Base-by-base conservation (phyloP, 768 basidiomycete species). In the Clathrus columnatus region DNA sequence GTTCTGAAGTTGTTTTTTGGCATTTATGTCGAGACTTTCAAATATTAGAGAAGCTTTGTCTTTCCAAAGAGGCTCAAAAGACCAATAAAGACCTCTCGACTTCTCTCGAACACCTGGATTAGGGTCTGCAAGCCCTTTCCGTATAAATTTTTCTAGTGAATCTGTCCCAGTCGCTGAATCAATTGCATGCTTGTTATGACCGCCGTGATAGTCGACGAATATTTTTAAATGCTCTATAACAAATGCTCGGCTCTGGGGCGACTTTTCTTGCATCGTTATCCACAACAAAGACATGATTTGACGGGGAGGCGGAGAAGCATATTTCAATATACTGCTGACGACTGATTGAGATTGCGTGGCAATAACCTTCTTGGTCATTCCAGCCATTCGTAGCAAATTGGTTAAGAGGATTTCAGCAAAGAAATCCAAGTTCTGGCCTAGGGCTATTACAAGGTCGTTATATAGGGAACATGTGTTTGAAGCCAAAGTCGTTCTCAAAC, bases 401-500 rank as follows among this genome's bases (percentile, higher is more conserved):
- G 79, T 77, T 57, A 91, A 74, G 2, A 96, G 64, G 1, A 75
- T 67, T 48, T 98, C 96, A 64, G 84, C 85, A 63, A 87, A 81
- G 0, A 83, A 84, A 65, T 98, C 94, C 46, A 97, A 71, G 16
- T 75, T 68, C 8, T 79, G 62, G 45, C 83, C 83, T 27, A 98
- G 79, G 16, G 81, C 72, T 27, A 70, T 60, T 29, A 84, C 81
- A 36, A 98, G 74, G 60, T 96, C 92, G 43, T 68, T 61, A 63
- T 95, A 89, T 48, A 96, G 76, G 0, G 77, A 74, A 59, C 87
- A 87, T 7, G 92, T 85, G 58, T 87, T 85, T 8, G 77, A 72
- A 5, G 91, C 76, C 47, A 98, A 85, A 0, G 94, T 97, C 20
- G 96, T 99, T 41, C 96, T 82, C 58, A 99, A 72, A 71, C 91